Conservation (phyloP, 2,329 filamentous ascomycete species). For the Calonectria leucothoes region DNA sequence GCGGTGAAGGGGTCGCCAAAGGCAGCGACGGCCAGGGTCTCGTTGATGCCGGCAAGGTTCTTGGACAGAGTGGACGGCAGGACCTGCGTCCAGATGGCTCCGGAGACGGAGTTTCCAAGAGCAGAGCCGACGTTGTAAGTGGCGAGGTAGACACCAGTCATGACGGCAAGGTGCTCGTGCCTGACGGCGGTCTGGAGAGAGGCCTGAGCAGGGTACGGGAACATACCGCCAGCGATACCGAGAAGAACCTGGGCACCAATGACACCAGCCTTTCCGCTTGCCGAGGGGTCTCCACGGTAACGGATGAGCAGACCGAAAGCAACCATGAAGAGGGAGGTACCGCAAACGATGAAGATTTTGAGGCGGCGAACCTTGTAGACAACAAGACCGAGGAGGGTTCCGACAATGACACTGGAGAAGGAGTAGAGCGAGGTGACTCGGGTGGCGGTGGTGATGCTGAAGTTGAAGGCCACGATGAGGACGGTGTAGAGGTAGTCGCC, state of each 20-base stretch:
- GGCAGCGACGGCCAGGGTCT: constrained; percentile 48
- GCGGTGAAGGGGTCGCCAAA: constrained; percentile 53
- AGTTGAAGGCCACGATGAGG: constrained; percentile 70
- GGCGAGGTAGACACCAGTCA: constrained; percentile 72
- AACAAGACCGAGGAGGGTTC: constrained; percentile 66
- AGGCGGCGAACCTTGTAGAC: constrained; percentile 69
- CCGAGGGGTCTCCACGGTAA: constrained; percentile 65
- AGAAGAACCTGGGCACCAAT: constrained; percentile 72
- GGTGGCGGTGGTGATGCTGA: constrained; percentile 66
- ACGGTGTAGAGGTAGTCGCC: constrained; percentile 74
- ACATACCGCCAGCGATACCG: constrained; percentile 73
- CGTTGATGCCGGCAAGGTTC: constrained; percentile 51
- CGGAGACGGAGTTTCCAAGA: constrained; percentile 69
- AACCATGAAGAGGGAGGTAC: constrained; percentile 71
- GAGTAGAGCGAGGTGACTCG: constrained; percentile 71
- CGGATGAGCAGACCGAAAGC: constrained; percentile 74
- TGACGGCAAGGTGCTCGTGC: constrained; percentile 69
- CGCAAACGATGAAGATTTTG: constrained; percentile 72
- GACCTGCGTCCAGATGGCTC: constrained; percentile 71
- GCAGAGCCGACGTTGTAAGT: constrained; percentile 73
- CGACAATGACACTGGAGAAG: constrained; percentile 67
- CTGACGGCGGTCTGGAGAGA: constrained; percentile 55
- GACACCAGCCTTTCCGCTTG: constrained; percentile 63
- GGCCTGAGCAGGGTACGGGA: constrained; percentile 62
- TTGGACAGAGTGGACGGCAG: constrained; percentile 58